A percentile compares a stretch with the other conserved stretches of the same genome.
phyloP scores from a whole-genome alignment of 345 rosid species.

The Salix koriyanagi region DNA sequence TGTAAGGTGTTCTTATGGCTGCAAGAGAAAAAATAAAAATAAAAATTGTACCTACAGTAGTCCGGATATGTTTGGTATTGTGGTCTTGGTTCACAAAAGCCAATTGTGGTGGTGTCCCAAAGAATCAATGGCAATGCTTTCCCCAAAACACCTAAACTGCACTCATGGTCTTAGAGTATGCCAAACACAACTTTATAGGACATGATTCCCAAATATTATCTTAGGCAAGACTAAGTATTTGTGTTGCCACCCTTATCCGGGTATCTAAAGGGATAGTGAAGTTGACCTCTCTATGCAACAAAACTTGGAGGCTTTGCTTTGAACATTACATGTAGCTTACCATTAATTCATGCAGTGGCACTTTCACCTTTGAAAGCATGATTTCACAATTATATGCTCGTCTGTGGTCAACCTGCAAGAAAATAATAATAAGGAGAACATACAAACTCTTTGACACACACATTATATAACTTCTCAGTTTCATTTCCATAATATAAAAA shows the following conservation, averaged over 20 bases:
- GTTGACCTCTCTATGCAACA: neutral
- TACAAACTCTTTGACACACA: neutral
- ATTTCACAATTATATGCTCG: constrained; percentile 97
- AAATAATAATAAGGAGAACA: neutral
- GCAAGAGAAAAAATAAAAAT: neutral
- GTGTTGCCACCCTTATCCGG: neutral
- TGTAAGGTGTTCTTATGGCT: too few species aligned
- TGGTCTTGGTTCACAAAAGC: neutral
- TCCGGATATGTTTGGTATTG: neutral
- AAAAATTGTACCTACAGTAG: neutral
- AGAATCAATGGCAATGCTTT: neutral
- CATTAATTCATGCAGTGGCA: constrained; percentile 76
- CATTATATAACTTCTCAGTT: neutral
- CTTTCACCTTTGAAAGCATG: constrained; percentile 97
- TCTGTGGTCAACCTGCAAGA: constrained; percentile 80
- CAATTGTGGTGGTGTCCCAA: neutral
- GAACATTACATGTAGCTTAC: constrained; percentile 34
- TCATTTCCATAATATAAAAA: neutral
- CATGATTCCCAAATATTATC: neutral
- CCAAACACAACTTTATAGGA: neutral
- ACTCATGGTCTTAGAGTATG: neutral
- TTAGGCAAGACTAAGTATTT: neutral
- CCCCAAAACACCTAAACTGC: neutral
- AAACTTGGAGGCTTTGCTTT: neutral
- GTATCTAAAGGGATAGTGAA: neutral